Evolutionary conservation across 371 early-diverging fungal species (phyloP).

Genomic region (Apophysomyces variabilis): DNA sequence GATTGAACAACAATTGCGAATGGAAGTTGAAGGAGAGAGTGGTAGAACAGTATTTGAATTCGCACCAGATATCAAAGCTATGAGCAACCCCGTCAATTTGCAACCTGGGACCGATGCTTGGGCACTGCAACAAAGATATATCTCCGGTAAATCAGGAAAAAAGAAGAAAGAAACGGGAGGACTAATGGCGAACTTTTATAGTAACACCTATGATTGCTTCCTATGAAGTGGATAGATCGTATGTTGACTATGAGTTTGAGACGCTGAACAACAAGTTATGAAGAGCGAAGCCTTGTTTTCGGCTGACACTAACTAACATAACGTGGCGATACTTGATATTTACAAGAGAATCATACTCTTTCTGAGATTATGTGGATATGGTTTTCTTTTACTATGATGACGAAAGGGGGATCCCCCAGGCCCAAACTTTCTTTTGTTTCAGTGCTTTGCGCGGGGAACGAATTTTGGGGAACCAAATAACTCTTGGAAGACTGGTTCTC

Average conservation of each 20-base stretch:
- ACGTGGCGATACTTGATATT: not conserved
- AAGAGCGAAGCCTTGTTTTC: not conserved
- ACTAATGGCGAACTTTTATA: conserved; percentile 1
- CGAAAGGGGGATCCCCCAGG: not conserved
- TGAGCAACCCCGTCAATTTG: conserved; percentile 21
- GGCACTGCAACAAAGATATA: conserved; percentile 39
- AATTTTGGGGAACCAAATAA: conserved; percentile 6
- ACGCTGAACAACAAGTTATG: conserved; percentile 18
- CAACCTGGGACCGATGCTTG: conserved; percentile 46
- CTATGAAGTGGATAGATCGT: conserved; percentile 22
- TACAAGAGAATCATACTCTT: not conserved
- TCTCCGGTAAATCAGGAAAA: conserved; percentile 38
- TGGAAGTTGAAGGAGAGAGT: conserved; percentile 22
- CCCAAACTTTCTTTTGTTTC: not conserved
- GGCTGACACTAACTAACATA: not conserved
- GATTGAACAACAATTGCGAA: conserved; percentile 26
- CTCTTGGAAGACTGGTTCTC: conserved; percentile 3
- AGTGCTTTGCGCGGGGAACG: not conserved
- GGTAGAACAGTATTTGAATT: conserved; percentile 28
- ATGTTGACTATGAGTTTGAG: conserved; percentile 30
- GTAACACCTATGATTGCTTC: conserved; percentile 46
- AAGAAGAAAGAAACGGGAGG: not conserved
- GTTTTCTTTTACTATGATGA: conserved; percentile 2
- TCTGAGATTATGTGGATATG: not conserved
- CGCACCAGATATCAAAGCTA: conserved; percentile 36